Evolutionary conservation across 345 rosid genomes (phyloP).

Genomic region (Populus simonii): DNA sequence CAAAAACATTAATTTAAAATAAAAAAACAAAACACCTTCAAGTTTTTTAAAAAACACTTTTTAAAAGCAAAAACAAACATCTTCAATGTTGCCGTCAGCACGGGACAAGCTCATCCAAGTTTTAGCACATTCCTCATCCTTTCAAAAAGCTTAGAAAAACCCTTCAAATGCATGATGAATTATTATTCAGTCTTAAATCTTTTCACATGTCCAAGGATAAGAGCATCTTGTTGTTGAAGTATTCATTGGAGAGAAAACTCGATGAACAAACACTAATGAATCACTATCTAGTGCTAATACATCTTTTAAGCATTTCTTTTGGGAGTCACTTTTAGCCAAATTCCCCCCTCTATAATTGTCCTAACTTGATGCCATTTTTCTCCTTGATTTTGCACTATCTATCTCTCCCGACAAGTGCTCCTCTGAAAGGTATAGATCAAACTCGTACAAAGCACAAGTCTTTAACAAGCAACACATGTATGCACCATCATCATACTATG

Average conservation of each 20-base stretch:
- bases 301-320: conserved; percentile 1
- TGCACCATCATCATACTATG: conserved; percentile 19
- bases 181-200: neutral
- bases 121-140: conserved; percentile 13
- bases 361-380: conserved; percentile 26
- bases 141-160: neutral
- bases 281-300: neutral
- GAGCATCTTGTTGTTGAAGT: neutral
- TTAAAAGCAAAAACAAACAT: too few relatives aligned
- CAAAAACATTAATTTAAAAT: too few relatives aligned
- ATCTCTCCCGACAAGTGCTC: conserved; percentile 13
- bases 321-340: conserved; percentile 18
- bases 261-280: neutral
- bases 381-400: conserved; percentile 6
- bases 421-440: conserved; percentile 17
- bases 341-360: conserved; percentile 30
- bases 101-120: neutral
- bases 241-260: neutral
- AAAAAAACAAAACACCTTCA: too few relatives aligned
- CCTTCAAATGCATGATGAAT: neutral
- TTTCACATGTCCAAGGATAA: neutral
- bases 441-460: conserved; percentile 19
- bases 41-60: too few relatives aligned
- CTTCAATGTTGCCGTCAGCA: too few relatives aligned
- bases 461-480: conserved; percentile 26